Evolutionary conservation across 2,329 filamentous ascomycete genomes (phyloP).

Genomic region (Penicillium sp.): DNA sequence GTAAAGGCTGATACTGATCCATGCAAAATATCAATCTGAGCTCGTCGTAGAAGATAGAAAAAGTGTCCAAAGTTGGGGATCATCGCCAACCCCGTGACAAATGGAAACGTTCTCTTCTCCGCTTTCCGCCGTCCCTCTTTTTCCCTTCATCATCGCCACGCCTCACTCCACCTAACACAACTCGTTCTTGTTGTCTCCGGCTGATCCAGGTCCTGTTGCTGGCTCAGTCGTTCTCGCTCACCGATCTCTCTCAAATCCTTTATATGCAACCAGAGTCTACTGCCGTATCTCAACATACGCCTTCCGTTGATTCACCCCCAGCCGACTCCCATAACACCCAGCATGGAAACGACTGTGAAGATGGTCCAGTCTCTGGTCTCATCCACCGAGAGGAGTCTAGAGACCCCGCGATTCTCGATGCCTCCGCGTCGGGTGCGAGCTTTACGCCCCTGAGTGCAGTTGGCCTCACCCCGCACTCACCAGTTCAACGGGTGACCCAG

Average conservation of each 20-base stretch:
- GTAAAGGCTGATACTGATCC: too few relatives aligned
- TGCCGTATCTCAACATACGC: slow-evolving; percentile 46
- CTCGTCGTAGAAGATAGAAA: too few relatives aligned
- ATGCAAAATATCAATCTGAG: too few relatives aligned
- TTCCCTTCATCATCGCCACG: slow-evolving; percentile 10
- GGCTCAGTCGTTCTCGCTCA: slow-evolving; percentile 51
- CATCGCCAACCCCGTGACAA: too few relatives aligned
- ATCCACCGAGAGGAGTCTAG: slow-evolving; percentile 39
- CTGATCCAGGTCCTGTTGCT: slow-evolving; percentile 46
- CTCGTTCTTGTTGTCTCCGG: slow-evolving; percentile 26
- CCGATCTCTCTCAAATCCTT: slow-evolving; percentile 38
- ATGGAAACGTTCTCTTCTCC: slow-evolving; percentile 3
- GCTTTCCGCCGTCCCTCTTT: slow-evolving; percentile 8
- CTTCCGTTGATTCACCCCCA: slow-evolving; percentile 35
- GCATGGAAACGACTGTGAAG: slow-evolving; percentile 53
- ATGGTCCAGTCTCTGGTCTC: slow-evolving; percentile 41
- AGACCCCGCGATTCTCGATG: slow-evolving; percentile 25
- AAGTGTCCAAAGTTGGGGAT: too few relatives aligned
- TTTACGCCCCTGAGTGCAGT: slow-evolving; percentile 25
- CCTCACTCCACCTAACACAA: slow-evolving; percentile 4
- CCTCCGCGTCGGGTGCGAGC: slow-evolving; percentile 18
- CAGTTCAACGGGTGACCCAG: slow-evolving; percentile 49
- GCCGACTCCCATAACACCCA: slow-evolving; percentile 44
- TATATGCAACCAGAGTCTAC: slow-evolving; percentile 62
- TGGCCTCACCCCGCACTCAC: slow-evolving; percentile 33